phyloP scores from a whole-genome alignment of 2,329 filamentous ascomycete species.

The Cryphonectria parasitica region DNA sequence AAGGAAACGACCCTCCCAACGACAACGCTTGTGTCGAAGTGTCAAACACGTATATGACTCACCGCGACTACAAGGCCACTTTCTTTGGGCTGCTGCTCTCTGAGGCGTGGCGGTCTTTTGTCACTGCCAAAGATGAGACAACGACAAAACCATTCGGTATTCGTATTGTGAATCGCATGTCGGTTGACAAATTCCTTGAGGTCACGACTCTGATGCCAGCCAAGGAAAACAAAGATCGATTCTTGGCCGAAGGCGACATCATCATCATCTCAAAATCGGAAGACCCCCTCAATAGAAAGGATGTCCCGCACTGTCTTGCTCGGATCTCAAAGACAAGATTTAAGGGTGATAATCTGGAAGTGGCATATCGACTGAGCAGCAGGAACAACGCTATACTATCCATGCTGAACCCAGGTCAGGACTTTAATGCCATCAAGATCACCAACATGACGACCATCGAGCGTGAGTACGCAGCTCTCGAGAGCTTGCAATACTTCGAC shows the following conservation, averaged over 20 bases:
- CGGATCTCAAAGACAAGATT: conserved; percentile 78
- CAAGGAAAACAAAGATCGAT: conserved; percentile 75
- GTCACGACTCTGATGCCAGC: conserved; percentile 83
- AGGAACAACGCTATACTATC: conserved; percentile 63
- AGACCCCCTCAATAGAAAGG: conserved; percentile 67
- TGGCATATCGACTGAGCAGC: conserved; percentile 82
- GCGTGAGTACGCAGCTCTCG: conserved; percentile 89
- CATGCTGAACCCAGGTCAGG: conserved; percentile 69
- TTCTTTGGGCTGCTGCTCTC: conserved; percentile 90
- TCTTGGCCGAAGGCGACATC: conserved; percentile 83
- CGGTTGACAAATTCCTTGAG: conserved; percentile 91
- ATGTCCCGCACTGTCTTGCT: conserved; percentile 80
- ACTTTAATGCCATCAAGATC: conserved; percentile 78
- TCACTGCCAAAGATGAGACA: conserved; percentile 85
- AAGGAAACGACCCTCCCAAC: conserved; percentile 82
- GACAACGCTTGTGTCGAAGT: conserved; percentile 76
- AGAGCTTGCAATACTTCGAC: conserved; percentile 93
- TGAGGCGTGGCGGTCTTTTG: conserved; percentile 94
- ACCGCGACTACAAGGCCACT: conserved; percentile 80
- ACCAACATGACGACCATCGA: conserved; percentile 94
- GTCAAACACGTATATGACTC: conserved; percentile 75
- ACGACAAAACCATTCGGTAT: conserved; percentile 81
- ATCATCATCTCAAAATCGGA: conserved; percentile 78
- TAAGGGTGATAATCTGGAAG: conserved; percentile 80
- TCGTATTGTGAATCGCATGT: conserved; percentile 84